Percentiles rank a stretch among this genome's conserved stretches.
phyloP scores from a whole-genome alignment of 495 filamentous ascomycete genomes.

The Pseudevernia furfuracea region DNA sequence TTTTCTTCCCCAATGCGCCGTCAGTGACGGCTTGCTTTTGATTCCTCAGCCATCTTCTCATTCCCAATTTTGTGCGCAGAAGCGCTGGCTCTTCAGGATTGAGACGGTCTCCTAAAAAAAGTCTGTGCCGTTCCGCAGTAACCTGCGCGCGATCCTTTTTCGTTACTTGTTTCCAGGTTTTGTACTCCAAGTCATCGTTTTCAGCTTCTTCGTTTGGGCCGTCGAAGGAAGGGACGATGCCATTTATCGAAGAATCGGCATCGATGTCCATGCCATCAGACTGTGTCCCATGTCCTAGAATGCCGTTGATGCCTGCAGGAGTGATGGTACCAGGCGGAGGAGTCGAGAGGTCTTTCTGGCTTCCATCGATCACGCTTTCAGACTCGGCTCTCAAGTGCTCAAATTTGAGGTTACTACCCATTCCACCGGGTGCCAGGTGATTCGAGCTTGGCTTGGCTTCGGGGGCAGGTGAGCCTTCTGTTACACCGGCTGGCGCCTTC shows the following conservation, averaged over 20 bases:
- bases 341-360: slow-evolving; percentile 54
- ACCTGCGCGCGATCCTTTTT: slow-evolving; percentile 91
- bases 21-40: slow-evolving; percentile 55
- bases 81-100: slow-evolving; percentile 84
- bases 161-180: slow-evolving; percentile 97
- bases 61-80: slow-evolving; percentile 65
- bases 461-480: slow-evolving; percentile 64
- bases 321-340: slow-evolving; percentile 73
- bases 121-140: slow-evolving; percentile 66
- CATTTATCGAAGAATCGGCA: slow-evolving; percentile 53
- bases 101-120: slow-evolving; percentile 77
- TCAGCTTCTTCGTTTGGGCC: slow-evolving; percentile 43
- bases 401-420: slow-evolving; percentile 40
- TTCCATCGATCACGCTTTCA: slow-evolving; percentile 56
- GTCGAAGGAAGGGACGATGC: slow-evolving; percentile 39
- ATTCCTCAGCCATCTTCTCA: slow-evolving; percentile 72
- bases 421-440: slow-evolving; percentile 43
- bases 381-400: slow-evolving; percentile 54
- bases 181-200: slow-evolving; percentile 81
- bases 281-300: slow-evolving; percentile 56
- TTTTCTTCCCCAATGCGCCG: slow-evolving; percentile 37
- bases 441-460: slow-evolving; percentile 30
- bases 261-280: slow-evolving; percentile 79
- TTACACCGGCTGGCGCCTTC: slow-evolving; percentile 53
- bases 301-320: slow-evolving; percentile 64